A percentile compares a stretch with the other conserved stretches of the same genome.
Evolutionary conservation across 2,329 filamentous ascomycete genomes (phyloP).

Genomic region (Basipetospora chlamydospora): DNA sequence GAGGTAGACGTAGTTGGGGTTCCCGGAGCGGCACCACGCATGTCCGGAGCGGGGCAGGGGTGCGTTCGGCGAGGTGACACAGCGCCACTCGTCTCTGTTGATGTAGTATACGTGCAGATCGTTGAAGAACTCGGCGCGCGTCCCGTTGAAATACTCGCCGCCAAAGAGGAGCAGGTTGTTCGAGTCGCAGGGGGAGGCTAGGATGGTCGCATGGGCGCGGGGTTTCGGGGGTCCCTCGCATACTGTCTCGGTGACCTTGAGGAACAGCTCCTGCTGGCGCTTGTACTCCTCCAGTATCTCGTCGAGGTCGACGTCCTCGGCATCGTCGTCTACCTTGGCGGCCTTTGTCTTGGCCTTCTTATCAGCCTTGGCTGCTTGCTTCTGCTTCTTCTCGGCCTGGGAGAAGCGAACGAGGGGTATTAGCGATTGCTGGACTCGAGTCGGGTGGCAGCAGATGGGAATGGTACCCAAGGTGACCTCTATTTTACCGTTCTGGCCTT

Average conservation of each 20-base stretch:
- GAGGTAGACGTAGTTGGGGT: constrained; percentile 71
- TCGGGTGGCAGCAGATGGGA: too few species aligned
- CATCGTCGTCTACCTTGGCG: constrained; percentile 65
- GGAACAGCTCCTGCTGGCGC: constrained; percentile 82
- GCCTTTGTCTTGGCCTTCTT: constrained; percentile 64
- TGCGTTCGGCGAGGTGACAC: constrained; percentile 79
- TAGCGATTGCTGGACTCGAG: too few species aligned
- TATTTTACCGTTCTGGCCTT: constrained; percentile 25
- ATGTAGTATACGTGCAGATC: constrained; percentile 59
- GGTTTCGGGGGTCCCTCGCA: constrained; percentile 59
- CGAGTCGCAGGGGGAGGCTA: constrained; percentile 72
- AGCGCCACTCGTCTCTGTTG: constrained; percentile 78
- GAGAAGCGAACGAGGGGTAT: constrained; percentile 9
- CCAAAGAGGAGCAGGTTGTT: constrained; percentile 88
- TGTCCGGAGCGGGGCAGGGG: constrained; percentile 84
- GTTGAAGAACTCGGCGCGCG: constrained; percentile 59
- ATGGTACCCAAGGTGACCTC: constrained; percentile 20
- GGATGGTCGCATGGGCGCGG: constrained; percentile 64
- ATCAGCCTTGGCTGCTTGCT: constrained; percentile 80
- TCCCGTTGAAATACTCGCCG: constrained; percentile 91
- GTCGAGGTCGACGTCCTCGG: constrained; percentile 85
- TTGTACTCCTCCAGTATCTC: constrained; percentile 86
- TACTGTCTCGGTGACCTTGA: constrained; percentile 77
- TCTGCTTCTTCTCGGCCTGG: constrained; percentile 50
- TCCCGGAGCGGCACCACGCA: constrained; percentile 84